phyloP scores from a whole-genome alignment of 2,329 filamentous ascomycete genomes.

The Nemania sp. region DNA sequence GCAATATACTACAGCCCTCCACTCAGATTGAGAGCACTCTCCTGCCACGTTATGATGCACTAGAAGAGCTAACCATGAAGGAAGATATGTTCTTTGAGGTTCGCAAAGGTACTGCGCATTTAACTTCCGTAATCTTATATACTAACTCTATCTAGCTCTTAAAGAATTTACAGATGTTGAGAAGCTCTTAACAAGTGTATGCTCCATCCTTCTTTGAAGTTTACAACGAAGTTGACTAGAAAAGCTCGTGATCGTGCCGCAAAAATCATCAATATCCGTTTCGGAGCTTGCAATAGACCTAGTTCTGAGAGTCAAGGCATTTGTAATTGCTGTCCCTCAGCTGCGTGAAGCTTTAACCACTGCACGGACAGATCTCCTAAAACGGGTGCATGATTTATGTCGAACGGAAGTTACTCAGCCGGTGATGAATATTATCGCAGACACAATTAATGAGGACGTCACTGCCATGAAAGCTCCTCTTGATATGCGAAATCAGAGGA shows the following conservation, averaged over 20 bases:
- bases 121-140: not conserved
- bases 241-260: constrained; percentile 76
- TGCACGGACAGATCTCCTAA: constrained; percentile 65
- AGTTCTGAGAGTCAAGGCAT: constrained; percentile 83
- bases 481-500: constrained; percentile 85
- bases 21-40: constrained; percentile 70
- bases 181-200: constrained; percentile 73
- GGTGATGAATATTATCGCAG: constrained; percentile 66
- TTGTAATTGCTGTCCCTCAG: constrained; percentile 67
- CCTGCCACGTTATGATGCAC: constrained; percentile 73
- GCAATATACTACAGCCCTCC: constrained; percentile 86
- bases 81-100: constrained; percentile 84
- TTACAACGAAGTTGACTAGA: constrained; percentile 22
- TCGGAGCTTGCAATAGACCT: constrained; percentile 85
- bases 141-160: constrained; percentile 56
- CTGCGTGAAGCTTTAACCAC: constrained; percentile 70
- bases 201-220: not conserved
- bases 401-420: constrained; percentile 61
- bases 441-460: constrained; percentile 79
- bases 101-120: constrained; percentile 60
- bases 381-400: constrained; percentile 71
- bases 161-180: constrained; percentile 80
- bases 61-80: constrained; percentile 79
- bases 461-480: constrained; percentile 76
- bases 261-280: constrained; percentile 64